A percentile compares a stretch with the other conserved stretches of the same genome.
phyloP scores from a whole-genome alignment of 2,329 filamentous ascomycete genomes.

The Aspergillus floridensis region DNA sequence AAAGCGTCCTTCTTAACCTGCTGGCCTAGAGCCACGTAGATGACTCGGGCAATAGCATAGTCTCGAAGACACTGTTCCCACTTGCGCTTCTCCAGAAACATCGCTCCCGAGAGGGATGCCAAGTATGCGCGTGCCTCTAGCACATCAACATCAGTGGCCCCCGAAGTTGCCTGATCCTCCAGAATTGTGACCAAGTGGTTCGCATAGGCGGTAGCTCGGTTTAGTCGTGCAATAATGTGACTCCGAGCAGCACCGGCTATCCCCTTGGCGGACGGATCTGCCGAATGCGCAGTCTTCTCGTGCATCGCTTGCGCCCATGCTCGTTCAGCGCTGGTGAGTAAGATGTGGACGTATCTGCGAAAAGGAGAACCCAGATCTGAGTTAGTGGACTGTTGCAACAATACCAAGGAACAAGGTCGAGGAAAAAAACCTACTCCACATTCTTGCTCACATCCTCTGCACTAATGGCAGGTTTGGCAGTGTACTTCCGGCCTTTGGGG shows the following conservation, averaged over 20 bases:
- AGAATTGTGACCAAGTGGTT: conserved; percentile 66
- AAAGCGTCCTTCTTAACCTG: conserved; percentile 69
- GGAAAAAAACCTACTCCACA: conserved; percentile 61
- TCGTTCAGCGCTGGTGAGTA: conserved; percentile 81
- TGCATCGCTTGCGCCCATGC: conserved; percentile 96
- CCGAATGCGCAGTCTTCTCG: conserved; percentile 78
- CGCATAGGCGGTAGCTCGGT: conserved; percentile 73
- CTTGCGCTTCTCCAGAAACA: conserved; percentile 80
- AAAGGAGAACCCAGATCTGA: background rate
- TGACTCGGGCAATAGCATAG: conserved; percentile 73
- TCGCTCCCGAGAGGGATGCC: conserved; percentile 70
- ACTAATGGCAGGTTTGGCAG: conserved; percentile 66
- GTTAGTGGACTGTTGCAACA: background rate
- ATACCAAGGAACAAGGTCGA: background rate
- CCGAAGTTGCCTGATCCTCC: conserved; percentile 59
- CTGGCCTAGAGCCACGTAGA: conserved; percentile 74
- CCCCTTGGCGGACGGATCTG: conserved; percentile 68
- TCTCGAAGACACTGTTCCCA: conserved; percentile 76
- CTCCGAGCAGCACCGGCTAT: conserved; percentile 76
- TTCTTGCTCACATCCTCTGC: conserved; percentile 72
- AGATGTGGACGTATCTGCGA: conserved; percentile 69
- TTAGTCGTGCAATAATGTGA: conserved; percentile 83
- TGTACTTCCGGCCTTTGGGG: conserved; percentile 82
- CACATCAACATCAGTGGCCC: conserved; percentile 67
- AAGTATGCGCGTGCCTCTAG: conserved; percentile 86